These are phyloP conservation scores for Talaromyces liani DNA, from an alignment of 495 filamentous ascomycete genomes.

Conservation along the genomic window DNA sequence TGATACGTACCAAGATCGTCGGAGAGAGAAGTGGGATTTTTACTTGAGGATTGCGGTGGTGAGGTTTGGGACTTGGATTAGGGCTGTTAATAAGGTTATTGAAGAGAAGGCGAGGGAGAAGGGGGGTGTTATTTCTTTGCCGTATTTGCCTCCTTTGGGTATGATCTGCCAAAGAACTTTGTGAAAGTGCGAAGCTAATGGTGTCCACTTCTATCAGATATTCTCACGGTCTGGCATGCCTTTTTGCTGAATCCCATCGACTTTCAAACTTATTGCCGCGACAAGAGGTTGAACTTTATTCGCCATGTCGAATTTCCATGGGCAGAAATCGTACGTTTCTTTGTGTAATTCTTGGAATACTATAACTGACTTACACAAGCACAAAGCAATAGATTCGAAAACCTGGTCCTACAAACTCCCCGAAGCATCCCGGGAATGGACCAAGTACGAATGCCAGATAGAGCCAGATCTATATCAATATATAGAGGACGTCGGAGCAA, in stretches of 20 bases:
- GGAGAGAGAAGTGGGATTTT: constrained; percentile 15
- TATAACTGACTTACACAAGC: not conserved
- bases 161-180: not conserved
- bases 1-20: constrained; percentile 2
- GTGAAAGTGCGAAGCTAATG: not conserved
- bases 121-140: not conserved
- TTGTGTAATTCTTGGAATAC: not conserved
- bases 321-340: constrained; percentile 16
- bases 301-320: constrained; percentile 15
- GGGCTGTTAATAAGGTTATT: not conserved
- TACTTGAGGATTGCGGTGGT: constrained; percentile 14
- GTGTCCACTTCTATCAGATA: constrained; percentile 14
- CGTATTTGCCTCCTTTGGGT: constrained; percentile 7
- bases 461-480: constrained; percentile 5
- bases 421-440: not conserved
- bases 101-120: not conserved
- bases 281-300: not conserved
- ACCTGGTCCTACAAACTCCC: constrained; percentile 2
- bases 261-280: constrained; percentile 9
- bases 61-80: constrained; percentile 16
- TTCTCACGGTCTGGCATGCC: constrained; percentile 20
- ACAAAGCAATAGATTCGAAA: not conserved
- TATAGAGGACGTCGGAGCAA: not conserved
- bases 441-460: not conserved
- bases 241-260: constrained; percentile 15